Base-by-base conservation (phyloP, 495 filamentous ascomycete genomes). In the Eremomyces bilateralis region DNA sequence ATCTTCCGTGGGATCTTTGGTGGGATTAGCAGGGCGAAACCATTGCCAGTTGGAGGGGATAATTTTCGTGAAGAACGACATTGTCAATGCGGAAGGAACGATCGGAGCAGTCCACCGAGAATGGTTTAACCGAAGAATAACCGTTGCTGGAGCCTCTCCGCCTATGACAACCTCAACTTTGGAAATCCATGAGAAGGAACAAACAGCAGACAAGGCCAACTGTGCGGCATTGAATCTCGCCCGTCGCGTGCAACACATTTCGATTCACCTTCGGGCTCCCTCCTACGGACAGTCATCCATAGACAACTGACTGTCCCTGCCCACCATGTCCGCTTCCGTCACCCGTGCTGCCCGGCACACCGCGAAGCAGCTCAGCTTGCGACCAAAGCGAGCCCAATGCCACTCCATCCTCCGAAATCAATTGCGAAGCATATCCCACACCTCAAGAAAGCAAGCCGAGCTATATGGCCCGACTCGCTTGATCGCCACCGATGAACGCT, bases 291-390 rank as follows among this genome's bases (percentile, higher is more conserved):
- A 15, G 15, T 33, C 30, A 8, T 15, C 15, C 8, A 8, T 16
- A 11, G 8, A 8, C 8, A 11, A 8, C 30, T 8, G 8, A 8
- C 8, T 8, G 30, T 17, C 8, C 29, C 15, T 20, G 34, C 18
- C 44, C 57, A 53, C 57, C 56, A 80, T 80, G 75, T 67, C 73
- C 52, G 64, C 62, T 39, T 57, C 69, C 19, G 64, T 79, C 53
- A 53, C 66, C 50, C 73, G 75, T 54, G 57, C 78, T 36, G 63
- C 61, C 52, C 56, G 65, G 53, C 63, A 61, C 57, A 61, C 65
- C 52, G 62, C 66, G 50, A 73, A 72, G 60, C 69, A 69, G 49
- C 64, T 78, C 37, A 71, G 61, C 46, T 56, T 66, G 45, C 61
- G 54, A 33, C 47, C 42, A 33, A 47, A 49, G 39, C 24, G 41